phyloP scores from a whole-genome alignment of 108 stramenopile species.

The Nannochloropsis granulata region DNA sequence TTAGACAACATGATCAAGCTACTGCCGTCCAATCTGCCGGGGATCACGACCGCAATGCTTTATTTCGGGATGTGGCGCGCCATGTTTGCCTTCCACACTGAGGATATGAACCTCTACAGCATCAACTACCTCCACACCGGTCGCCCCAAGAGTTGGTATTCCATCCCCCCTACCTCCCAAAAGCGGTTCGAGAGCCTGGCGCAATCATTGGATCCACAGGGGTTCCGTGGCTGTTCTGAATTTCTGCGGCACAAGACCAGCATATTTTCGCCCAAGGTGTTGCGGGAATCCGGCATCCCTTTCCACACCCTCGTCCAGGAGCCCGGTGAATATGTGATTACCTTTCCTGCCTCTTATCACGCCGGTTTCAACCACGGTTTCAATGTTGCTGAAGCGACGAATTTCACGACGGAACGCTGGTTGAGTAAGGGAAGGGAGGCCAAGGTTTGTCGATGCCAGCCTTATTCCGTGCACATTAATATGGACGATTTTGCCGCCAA shows the following conservation, averaged over 20 bases:
- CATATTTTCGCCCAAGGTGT: slow-evolving; percentile 60
- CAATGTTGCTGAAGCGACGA: slow-evolving; percentile 91
- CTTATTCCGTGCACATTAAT: slow-evolving; percentile 74
- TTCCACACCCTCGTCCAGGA: slow-evolving; percentile 75
- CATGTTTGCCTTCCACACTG: slow-evolving; percentile 68
- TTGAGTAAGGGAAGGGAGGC: slow-evolving; percentile 60
- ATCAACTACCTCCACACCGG: slow-evolving; percentile 96
- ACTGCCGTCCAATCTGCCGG: slow-evolving; percentile 25
- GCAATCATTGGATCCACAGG: slow-evolving; percentile 48
- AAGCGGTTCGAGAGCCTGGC: slow-evolving; percentile 61
- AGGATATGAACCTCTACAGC: slow-evolving; percentile 92
- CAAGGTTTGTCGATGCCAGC: slow-evolving; percentile 68
- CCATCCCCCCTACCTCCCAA: slow-evolving; percentile 56
- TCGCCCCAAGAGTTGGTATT: slow-evolving; percentile 95
- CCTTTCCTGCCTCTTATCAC: slow-evolving; percentile 87
- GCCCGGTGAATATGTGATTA: slow-evolving; percentile 89
- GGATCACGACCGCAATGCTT: slow-evolving; percentile 44
- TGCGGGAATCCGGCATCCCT: slow-evolving; percentile 75
- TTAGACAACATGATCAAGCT: slow-evolving; percentile 33
- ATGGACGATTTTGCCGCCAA: slow-evolving; percentile 57
- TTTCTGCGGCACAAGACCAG: slow-evolving; percentile 91
- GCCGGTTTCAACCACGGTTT: slow-evolving; percentile 95
- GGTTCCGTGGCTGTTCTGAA: slow-evolving; percentile 55
- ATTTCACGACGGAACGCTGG: slow-evolving; percentile 89
- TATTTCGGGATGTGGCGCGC: slow-evolving; percentile 48